These are phyloP conservation scores for Posidonia oceanica DNA, from an alignment of 116 monocot species.

Conservation along the genomic window DNA sequence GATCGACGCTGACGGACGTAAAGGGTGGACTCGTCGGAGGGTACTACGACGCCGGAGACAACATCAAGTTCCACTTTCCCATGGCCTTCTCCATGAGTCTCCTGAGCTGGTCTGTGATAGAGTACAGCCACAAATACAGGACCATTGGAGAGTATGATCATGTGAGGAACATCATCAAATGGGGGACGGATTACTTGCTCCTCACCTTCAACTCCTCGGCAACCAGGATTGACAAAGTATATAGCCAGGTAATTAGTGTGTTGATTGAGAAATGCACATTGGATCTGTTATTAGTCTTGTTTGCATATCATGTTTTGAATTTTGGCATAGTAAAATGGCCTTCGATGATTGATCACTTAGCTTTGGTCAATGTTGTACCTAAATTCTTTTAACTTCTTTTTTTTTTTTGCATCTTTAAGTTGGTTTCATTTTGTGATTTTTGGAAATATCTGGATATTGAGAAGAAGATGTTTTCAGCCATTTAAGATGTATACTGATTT, in stretches of 20 bases:
- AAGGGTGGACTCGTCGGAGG: constrained; percentile 84
- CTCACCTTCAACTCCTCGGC: constrained; percentile 79
- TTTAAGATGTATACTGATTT: too few species aligned
- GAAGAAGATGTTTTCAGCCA: too few species aligned
- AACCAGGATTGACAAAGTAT: constrained; percentile 38
- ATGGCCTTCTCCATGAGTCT: constrained; percentile 87
- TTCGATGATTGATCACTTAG: too few species aligned
- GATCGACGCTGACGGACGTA: constrained; percentile 27
- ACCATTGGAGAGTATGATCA: constrained; percentile 66
- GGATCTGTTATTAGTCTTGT: too few species aligned
- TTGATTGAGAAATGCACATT: neutral
- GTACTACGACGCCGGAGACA: constrained; percentile 84
- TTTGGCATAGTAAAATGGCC: too few species aligned
- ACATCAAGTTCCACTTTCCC: constrained; percentile 88
- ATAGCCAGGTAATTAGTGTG: constrained; percentile 51
- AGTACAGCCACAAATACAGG: constrained; percentile 66
- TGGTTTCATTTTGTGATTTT: too few species aligned
- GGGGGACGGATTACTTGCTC: constrained; percentile 86
- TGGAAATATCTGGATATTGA: too few species aligned
- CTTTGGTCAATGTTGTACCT: too few species aligned
- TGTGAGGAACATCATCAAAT: constrained; percentile 71
- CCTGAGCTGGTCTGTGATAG: constrained; percentile 71
- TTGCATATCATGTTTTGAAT: too few species aligned
- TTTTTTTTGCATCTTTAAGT: too few species aligned
- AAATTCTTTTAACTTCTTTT: too few species aligned